Conservation (phyloP, 495 filamentous ascomycete genomes). For the Cercophora newfieldiana region DNA sequence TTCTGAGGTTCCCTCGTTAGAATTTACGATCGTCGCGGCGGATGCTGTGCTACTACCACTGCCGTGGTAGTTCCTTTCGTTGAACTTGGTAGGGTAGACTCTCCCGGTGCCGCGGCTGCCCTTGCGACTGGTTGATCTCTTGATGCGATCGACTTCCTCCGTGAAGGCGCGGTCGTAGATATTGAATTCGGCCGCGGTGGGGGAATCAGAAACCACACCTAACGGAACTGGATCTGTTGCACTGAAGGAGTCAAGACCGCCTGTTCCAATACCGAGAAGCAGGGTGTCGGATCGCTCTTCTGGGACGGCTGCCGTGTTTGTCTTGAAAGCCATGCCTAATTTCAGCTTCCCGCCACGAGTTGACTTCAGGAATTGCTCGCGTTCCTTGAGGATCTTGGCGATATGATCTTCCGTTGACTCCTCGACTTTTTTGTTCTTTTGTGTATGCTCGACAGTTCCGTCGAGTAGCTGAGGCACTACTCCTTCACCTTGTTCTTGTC, state of each 20-base stretch:
- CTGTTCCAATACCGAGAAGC: slow-evolving; percentile 73
- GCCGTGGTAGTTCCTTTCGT: background rate
- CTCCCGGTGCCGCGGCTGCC: background rate
- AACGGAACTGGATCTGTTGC: slow-evolving; percentile 23
- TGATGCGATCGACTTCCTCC: slow-evolving; percentile 74
- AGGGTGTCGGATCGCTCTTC: slow-evolving; percentile 63
- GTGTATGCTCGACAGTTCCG: background rate
- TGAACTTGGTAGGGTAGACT: slow-evolving; percentile 19
- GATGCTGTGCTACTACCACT: slow-evolving; percentile 11
- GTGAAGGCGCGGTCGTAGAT: slow-evolving; percentile 88
- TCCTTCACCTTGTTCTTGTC: slow-evolving; percentile 5
- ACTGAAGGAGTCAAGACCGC: slow-evolving; percentile 43
- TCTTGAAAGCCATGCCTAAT: background rate
- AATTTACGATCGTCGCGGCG: background rate
- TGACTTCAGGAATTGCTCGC: slow-evolving; percentile 38
- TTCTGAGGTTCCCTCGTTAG: background rate
- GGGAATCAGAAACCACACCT: slow-evolving; percentile 76
- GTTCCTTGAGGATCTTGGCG: slow-evolving; percentile 39
- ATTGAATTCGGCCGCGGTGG: slow-evolving; percentile 74
- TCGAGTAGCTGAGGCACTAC: slow-evolving; percentile 6
- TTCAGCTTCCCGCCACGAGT: slow-evolving; percentile 17
- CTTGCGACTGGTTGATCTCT: slow-evolving; percentile 26
- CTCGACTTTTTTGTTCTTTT: slow-evolving; percentile 9
- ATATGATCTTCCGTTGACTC: slow-evolving; percentile 43
- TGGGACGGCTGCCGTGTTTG: slow-evolving; percentile 53